phyloP scores from a whole-genome alignment of 2,329 filamentous ascomycete species.

The Alternaria panax region DNA sequence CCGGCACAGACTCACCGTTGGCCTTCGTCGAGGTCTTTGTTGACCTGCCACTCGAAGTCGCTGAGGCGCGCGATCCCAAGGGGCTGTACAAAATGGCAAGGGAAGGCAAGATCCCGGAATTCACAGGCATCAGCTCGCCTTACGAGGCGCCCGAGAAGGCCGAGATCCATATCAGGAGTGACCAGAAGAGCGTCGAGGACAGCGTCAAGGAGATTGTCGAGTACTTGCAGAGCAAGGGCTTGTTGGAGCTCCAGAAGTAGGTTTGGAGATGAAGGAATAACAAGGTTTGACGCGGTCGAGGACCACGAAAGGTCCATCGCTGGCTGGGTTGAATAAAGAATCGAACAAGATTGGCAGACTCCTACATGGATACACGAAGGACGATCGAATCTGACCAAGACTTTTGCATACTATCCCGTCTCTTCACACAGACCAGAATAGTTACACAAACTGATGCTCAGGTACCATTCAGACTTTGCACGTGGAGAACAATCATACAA shows the following conservation, averaged over 20 bases:
- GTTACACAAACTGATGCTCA: background rate
- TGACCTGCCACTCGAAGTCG: constrained; percentile 88
- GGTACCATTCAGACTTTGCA: background rate
- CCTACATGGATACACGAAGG: background rate
- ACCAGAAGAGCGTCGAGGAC: constrained; percentile 84
- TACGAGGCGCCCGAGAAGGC: constrained; percentile 89
- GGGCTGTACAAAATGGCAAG: constrained; percentile 97
- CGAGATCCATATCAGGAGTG: constrained; percentile 86
- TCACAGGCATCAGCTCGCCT: constrained; percentile 92
- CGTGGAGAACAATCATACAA: background rate
- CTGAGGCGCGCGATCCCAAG: constrained; percentile 96
- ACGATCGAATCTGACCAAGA: background rate
- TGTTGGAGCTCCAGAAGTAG: constrained; percentile 54
- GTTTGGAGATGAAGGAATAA: background rate
- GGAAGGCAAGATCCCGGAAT: constrained; percentile 93
- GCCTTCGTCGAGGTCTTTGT: constrained; percentile 95
- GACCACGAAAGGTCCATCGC: background rate
- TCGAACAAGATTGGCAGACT: background rate
- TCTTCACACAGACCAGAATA: background rate
- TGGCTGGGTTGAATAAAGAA: background rate
- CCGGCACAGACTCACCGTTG: constrained; percentile 66
- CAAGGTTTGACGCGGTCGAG: background rate
- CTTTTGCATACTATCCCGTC: background rate
- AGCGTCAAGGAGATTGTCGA: constrained; percentile 83
- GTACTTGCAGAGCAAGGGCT: constrained; percentile 76